Evolutionary conservation across 257 asterid species (phyloP).

Genomic region (Nicotiana tabacum): DNA sequence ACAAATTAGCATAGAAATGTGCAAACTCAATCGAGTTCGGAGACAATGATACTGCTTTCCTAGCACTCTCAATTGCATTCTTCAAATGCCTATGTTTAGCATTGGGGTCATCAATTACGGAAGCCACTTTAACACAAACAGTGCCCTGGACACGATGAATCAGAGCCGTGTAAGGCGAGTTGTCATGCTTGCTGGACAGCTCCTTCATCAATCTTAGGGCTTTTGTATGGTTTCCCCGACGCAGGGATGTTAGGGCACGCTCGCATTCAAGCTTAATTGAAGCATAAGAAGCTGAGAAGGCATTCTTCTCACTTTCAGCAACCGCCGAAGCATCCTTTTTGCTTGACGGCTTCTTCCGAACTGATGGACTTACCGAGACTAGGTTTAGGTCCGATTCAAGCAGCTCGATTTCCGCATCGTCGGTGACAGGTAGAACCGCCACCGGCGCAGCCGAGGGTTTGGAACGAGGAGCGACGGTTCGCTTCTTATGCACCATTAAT

Average conservation of each 20-base stretch:
- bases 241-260: constrained; percentile 58
- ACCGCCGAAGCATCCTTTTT: not conserved
- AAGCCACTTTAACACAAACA: constrained; percentile 56
- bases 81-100: constrained; percentile 57
- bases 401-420: not conserved
- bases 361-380: not conserved
- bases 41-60: constrained; percentile 44
- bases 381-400: not conserved
- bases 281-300: constrained; percentile 23
- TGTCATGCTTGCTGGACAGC: constrained; percentile 48
- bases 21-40: constrained; percentile 74
- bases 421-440: constrained; percentile 12
- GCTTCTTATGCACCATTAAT: constrained; percentile 48
- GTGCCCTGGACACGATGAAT: constrained; percentile 71
- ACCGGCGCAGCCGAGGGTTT: constrained; percentile 26
- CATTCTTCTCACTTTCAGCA: constrained; percentile 4
- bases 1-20: constrained; percentile 69
- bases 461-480: constrained; percentile 37
- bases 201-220: constrained; percentile 79
- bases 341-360: not conserved
- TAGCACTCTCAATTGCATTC: constrained; percentile 72
- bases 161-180: constrained; percentile 49
- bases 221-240: constrained; percentile 65
- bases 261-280: constrained; percentile 57
- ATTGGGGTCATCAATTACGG: constrained; percentile 55